These are phyloP conservation scores for Colletotrichum siamense DNA, from an alignment of 2,329 filamentous ascomycete species.

Conservation along the genomic window DNA sequence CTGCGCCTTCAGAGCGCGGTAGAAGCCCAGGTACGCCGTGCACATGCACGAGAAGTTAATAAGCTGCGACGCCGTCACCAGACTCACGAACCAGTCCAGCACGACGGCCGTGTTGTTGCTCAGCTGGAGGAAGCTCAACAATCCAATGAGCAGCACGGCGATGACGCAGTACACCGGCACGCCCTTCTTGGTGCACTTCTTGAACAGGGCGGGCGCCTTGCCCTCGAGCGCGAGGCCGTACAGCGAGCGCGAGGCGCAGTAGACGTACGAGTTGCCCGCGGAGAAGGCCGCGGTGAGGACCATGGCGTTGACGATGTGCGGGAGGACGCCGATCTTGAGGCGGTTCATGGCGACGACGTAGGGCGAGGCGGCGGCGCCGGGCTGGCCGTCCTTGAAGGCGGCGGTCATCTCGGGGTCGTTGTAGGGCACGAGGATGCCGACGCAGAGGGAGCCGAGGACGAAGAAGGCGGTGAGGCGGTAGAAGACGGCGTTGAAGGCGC, in stretches of 20 bases:
- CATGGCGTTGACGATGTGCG: slow-evolving; percentile 76
- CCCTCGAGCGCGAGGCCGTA: slow-evolving; percentile 73
- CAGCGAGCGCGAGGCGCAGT: slow-evolving; percentile 71
- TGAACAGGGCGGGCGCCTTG: slow-evolving; percentile 67
- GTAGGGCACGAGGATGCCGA: slow-evolving; percentile 75
- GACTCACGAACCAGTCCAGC: slow-evolving; percentile 73
- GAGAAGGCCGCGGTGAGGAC: slow-evolving; percentile 71
- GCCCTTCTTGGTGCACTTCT: slow-evolving; percentile 65
- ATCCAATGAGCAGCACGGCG: slow-evolving; percentile 69
- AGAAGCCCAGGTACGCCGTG: slow-evolving; percentile 74
- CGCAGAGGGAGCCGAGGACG: slow-evolving; percentile 73
- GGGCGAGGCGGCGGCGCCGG: slow-evolving; percentile 73
- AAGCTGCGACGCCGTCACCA: slow-evolving; percentile 74
- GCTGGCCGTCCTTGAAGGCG: slow-evolving; percentile 62
- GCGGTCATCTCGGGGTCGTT: slow-evolving; percentile 66
- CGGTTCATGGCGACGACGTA: slow-evolving; percentile 74
- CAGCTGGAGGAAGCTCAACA: slow-evolving; percentile 78
- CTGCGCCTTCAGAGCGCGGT: slow-evolving; percentile 72
- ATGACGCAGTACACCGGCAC: slow-evolving; percentile 78
- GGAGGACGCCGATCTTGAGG: slow-evolving; percentile 66
- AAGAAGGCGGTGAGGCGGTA: slow-evolving; percentile 80
- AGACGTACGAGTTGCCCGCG: slow-evolving; percentile 69
- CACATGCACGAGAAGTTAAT: slow-evolving; percentile 76
- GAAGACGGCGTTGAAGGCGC: slow-evolving; percentile 80
- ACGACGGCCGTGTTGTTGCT: slow-evolving; percentile 70